Percentiles rank a stretch among this genome's conserved stretches.
Evolutionary conservation across 805 yeast genomes (phyloP).

Genomic region (Barnettozyma salicaria): DNA sequence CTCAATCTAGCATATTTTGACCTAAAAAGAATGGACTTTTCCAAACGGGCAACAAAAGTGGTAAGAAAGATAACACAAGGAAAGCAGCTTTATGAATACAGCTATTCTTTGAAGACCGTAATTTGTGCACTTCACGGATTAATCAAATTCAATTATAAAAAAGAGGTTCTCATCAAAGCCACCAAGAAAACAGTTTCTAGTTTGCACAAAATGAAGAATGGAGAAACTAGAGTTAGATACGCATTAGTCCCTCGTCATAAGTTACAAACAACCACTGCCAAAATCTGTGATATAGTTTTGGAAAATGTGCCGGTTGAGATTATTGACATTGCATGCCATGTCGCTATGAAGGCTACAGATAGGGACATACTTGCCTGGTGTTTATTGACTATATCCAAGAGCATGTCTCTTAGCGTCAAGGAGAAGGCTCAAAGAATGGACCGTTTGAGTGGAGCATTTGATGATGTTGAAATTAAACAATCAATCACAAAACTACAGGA

Average conservation of each 20-base stretch:
- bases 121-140: constrained; percentile 8
- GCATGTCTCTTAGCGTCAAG: not conserved
- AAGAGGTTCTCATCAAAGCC: not conserved
- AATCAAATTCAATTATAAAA: constrained; percentile 1
- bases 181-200: constrained; percentile 6
- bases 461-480: not conserved
- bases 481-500: not conserved
- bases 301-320: constrained; percentile 12
- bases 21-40: constrained; percentile 1
- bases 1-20: constrained; percentile 3
- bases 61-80: constrained; percentile 6
- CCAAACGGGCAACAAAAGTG: constrained; percentile 5
- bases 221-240: constrained; percentile 4
- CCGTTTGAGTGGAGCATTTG: not conserved
- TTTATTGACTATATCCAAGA: constrained; percentile 4
- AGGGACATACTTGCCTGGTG: constrained; percentile 13
- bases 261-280: not conserved
- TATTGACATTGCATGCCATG: constrained; percentile 6
- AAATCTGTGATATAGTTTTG: constrained; percentile 1
- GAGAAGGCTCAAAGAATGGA: constrained; percentile 5
- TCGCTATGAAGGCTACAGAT: constrained; percentile 11
- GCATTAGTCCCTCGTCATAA: constrained; percentile 2
- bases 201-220: not conserved
- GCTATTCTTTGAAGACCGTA: constrained; percentile 8
- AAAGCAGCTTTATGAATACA: not conserved